Percentiles rank a stretch among this genome's conserved stretches.
Conservation (phyloP, 2,329 filamentous ascomycete genomes). For the Dothistroma pini region DNA sequence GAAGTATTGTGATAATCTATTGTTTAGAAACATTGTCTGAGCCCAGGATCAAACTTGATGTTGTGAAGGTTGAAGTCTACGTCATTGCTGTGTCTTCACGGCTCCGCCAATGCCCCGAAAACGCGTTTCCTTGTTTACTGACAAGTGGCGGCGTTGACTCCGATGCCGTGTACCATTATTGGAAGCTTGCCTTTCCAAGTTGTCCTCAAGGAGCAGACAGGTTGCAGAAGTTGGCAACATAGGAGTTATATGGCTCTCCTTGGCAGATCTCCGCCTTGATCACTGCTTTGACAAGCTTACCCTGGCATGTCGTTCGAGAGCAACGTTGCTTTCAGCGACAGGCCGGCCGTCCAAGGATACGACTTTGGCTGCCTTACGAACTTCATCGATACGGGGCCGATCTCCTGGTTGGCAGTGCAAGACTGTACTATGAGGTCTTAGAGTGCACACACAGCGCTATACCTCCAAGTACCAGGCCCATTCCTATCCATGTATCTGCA, state of each 20-base stretch:
- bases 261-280: not conserved
- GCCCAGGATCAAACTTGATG: constrained; percentile 2
- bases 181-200: not conserved
- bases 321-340: not conserved
- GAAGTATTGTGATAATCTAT: constrained; percentile 2
- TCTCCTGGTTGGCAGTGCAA: not conserved
- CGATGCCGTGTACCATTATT: not conserved
- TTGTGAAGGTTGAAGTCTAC: not conserved
- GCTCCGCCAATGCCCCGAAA: not conserved
- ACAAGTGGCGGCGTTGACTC: not conserved
- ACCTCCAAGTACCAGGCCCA: constrained; percentile 72
- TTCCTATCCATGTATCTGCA: constrained; percentile 76
- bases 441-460: constrained; percentile 78
- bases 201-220: not conserved
- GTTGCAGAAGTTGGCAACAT: not conserved
- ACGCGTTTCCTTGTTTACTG: constrained; percentile 3
- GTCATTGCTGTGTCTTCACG: constrained; percentile 1
- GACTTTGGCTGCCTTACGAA: not conserved
- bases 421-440: constrained; percentile 35
- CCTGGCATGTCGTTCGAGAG: not conserved
- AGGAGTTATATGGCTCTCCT: not conserved
- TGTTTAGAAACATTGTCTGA: not conserved
- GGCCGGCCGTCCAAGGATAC: too few species aligned
- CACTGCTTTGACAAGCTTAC: not conserved
- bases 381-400: constrained; percentile 11